Evolutionary conservation across 2,329 filamentous ascomycete genomes (phyloP), one percentile per base, ranked within the genome.

Genomic region (Fusarium tricinctum): DNA sequence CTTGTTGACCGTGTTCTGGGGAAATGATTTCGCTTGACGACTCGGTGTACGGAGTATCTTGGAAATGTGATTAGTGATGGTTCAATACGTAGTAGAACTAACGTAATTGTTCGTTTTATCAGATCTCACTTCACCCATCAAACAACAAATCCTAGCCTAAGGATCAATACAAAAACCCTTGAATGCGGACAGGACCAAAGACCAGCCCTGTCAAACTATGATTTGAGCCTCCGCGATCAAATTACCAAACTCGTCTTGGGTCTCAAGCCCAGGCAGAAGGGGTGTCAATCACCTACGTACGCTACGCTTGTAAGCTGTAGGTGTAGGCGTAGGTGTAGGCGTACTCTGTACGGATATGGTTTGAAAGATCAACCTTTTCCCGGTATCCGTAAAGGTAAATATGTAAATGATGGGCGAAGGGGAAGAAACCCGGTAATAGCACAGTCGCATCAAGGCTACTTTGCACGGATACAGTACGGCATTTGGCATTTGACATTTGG

Each of bases 141-240:
- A 38, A n/a, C 35, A 17, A 38, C 9, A 10, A n/a, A 17, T 14
- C 30, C 17, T 8, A 5, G 17, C 19, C 17, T 8, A 17, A 38
- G 8, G 15, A 8, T 38, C 8, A 15, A 8, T 30, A 13, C 17
- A 38, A 38, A n/a, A 38, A 10, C 17, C 17, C 17, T 38, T 38
- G 17, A 5, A 46, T 20, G 32, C 19, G 23, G 28, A 23, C 15
- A n/a, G 35, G 15, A 38, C n/a, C 35, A 5, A 17, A 17, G n/a
- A 19, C 55, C 40, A 15, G n/a, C 20, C 32, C 45, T 40, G n/a
- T 30, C 20, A 23, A 49, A 48, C 44, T 26, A 48, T 40, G 50
- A 38, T 35, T 50, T 58, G 40, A 58, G 26, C 47, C 42, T 52
- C 30, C 38, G 20, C 52, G 23, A 52, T 40, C 39, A 19, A 32